Percentiles rank a stretch among this genome's conserved stretches.
These are phyloP conservation scores for Centaurea solstitialis DNA, from an alignment of 129 eudicot species.

Conservation along the genomic window DNA sequence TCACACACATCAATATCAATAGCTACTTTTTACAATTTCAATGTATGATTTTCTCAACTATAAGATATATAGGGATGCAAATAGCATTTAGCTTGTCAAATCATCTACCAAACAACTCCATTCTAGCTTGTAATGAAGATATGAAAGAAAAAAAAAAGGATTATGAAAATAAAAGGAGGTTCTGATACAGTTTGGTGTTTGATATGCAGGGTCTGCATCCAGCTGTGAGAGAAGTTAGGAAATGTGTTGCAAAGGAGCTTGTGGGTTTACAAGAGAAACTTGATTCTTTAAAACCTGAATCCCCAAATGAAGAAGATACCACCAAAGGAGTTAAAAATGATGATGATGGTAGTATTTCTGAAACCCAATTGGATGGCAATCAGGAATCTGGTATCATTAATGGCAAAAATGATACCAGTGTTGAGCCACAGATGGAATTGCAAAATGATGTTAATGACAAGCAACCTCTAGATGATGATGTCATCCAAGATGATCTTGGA, in stretches of 20 bases:
- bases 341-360: not conserved
- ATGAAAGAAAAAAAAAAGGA: too few species aligned
- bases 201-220: constrained; percentile 71
- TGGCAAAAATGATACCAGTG: not conserved
- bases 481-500: not conserved
- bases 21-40: too few species aligned
- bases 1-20: too few species aligned
- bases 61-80: too few species aligned
- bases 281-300: constrained; percentile 42
- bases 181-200: not conserved
- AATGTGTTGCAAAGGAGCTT: constrained; percentile 83
- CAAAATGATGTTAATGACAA: not conserved
- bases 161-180: not conserved
- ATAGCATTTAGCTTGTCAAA: too few species aligned
- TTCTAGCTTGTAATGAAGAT: too few species aligned
- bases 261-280: constrained; percentile 76
- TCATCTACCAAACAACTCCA: too few species aligned
- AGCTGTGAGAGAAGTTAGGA: constrained; percentile 54
- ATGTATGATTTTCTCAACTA: too few species aligned
- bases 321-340: not conserved
- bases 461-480: not conserved
- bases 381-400: not conserved
- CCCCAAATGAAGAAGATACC: not conserved
- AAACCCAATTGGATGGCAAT: not conserved
- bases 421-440: not conserved